phyloP scores from a whole-genome alignment of 306 rosid species.

The Prunus armeniaca region DNA sequence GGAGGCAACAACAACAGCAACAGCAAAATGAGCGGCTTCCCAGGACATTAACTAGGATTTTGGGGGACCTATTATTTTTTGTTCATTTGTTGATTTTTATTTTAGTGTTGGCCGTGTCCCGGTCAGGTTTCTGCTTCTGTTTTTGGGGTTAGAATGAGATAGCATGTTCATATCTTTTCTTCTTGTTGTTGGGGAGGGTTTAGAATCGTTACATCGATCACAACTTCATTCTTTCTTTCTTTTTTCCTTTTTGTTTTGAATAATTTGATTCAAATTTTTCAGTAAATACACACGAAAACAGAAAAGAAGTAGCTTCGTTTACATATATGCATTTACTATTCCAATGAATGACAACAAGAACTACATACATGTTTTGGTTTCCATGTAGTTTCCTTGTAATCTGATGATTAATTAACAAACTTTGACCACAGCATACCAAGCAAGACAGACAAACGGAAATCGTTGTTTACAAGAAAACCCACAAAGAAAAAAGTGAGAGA shows the following conservation, averaged over 20 bases:
- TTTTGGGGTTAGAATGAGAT: constrained; percentile 30
- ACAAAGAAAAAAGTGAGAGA: constrained; percentile 16
- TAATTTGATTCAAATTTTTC: constrained; percentile 33
- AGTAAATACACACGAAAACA: constrained; percentile 38
- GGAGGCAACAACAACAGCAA: constrained; percentile 20
- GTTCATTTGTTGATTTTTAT: neutral
- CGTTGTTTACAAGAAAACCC: neutral
- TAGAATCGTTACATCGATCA: constrained; percentile 23
- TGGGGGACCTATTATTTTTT: neutral
- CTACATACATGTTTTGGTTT: neutral
- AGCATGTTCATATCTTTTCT: constrained; percentile 61
- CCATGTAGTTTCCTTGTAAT: neutral
- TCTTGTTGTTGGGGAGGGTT: constrained; percentile 33
- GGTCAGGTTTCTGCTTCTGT: neutral
- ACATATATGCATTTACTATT: neutral
- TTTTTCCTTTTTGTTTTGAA: constrained; percentile 40
- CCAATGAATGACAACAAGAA: neutral
- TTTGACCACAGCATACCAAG: constrained; percentile 13
- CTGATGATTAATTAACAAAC: constrained; percentile 7
- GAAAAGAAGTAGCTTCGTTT: neutral
- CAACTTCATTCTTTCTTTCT: constrained; percentile 43
- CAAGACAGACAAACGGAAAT: constrained; percentile 9
- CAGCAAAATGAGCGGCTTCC: constrained; percentile 44
- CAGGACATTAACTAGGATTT: constrained; percentile 49
- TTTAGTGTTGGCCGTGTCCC: neutral